Percentiles rank a stretch among this genome's conserved stretches.
Evolutionary conservation across 495 filamentous ascomycete genomes (phyloP).

Genomic region (Neurospora sp.): DNA sequence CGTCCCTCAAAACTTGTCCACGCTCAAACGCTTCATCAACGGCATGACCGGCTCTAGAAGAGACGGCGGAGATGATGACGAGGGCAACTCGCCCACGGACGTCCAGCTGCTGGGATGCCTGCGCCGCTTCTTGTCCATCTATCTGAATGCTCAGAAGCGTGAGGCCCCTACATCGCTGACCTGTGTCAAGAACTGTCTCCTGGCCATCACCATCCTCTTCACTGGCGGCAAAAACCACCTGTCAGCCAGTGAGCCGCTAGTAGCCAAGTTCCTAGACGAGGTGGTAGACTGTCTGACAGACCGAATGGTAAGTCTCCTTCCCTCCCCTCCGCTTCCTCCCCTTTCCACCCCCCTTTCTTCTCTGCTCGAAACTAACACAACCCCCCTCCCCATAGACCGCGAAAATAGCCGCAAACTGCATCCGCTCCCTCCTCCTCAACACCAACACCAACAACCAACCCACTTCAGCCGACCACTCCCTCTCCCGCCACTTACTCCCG

Average conservation of each 20-base stretch:
- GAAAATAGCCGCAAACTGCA: constrained; percentile 80
- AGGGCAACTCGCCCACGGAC: constrained; percentile 29
- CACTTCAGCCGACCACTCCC: constrained; percentile 58
- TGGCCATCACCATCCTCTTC: constrained; percentile 80
- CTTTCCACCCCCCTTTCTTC: not conserved
- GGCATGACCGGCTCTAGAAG: constrained; percentile 47
- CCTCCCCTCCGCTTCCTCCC: not conserved
- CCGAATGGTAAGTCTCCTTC: constrained; percentile 43
- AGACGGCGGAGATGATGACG: constrained; percentile 9
- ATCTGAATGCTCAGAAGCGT: constrained; percentile 72
- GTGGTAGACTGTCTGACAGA: constrained; percentile 78
- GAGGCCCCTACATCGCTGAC: constrained; percentile 70
- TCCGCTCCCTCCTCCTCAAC: constrained; percentile 66
- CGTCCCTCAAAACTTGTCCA: constrained; percentile 83
- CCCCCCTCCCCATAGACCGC: constrained; percentile 44
- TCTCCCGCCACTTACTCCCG: constrained; percentile 66
- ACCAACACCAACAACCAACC: constrained; percentile 31
- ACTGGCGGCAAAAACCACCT: constrained; percentile 67
- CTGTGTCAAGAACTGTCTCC: constrained; percentile 86
- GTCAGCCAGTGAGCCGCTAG: constrained; percentile 58
- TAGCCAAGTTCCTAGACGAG: constrained; percentile 60
- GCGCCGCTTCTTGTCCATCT: constrained; percentile 66
- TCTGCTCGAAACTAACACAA: constrained; percentile 1
- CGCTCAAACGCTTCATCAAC: constrained; percentile 81
- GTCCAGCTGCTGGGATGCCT: constrained; percentile 59